These are phyloP conservation scores for Marasmius tenuissimus DNA, from an alignment of 1,284 basidiomycete species.

Conservation along the genomic window DNA sequence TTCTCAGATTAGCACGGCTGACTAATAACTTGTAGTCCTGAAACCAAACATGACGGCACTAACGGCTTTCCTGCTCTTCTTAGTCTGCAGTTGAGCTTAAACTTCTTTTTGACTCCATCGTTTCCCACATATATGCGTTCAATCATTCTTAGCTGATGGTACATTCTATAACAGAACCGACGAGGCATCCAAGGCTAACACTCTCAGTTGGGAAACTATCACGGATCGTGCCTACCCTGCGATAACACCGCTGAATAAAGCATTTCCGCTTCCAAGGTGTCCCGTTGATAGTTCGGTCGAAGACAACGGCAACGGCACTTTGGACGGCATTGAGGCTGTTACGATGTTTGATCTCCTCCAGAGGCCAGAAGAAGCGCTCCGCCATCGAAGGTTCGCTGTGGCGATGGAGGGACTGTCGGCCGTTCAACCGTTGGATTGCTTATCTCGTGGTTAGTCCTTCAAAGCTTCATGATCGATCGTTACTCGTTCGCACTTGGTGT, in stretches of 20 bases:
- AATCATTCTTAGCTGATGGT: no score
- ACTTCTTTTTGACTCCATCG: not conserved
- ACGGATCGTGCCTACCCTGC: conserved; percentile 1
- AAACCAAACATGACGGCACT: not conserved
- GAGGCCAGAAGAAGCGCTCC: conserved; percentile 3
- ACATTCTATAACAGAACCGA: not conserved
- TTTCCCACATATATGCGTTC: conserved; percentile 3
- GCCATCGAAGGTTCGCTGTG: conserved; percentile 9
- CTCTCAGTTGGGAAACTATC: not conserved
- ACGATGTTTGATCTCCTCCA: conserved; percentile 12
- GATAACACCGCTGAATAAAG: conserved; percentile 15
- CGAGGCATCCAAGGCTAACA: not conserved
- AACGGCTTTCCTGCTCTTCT: not conserved
- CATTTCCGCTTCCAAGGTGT: no score
- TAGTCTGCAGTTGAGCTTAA: not conserved
- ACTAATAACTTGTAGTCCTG: not conserved
- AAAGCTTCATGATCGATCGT: no score
- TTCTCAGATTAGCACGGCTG: not conserved
- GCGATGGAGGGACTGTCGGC: conserved; percentile 10
- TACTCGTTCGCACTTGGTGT: no score
- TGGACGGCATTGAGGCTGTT: conserved; percentile 6
- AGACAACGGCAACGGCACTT: conserved; percentile 10
- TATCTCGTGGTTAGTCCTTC: not conserved
- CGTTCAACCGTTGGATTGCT: conserved; percentile 9
- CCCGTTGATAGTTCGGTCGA: no score